A percentile compares a stretch with the other conserved stretches of the same genome.
Conservation (phyloP, 1,284 basidiomycete species). For the Papiliotrema laurentii region DNA sequence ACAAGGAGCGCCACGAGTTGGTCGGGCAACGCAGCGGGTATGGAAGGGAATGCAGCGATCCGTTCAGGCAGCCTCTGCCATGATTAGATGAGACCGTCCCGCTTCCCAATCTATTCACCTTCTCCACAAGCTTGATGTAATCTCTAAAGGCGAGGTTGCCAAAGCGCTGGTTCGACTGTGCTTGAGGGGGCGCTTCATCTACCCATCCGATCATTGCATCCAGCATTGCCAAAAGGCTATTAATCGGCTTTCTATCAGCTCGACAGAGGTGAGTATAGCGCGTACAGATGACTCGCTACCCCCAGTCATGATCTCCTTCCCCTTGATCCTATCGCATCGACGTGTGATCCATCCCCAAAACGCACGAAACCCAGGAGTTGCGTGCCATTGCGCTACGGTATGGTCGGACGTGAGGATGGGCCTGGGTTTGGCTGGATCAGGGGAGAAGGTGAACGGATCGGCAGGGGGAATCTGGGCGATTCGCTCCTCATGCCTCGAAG, state of each 20-base stretch:
- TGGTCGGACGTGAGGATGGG: conserved; percentile 54
- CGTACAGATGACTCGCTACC: conserved; percentile 28
- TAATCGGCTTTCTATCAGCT: conserved; percentile 16
- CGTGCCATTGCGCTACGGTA: conserved; percentile 65
- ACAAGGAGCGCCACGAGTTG: conserved; percentile 62
- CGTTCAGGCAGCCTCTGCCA: conserved; percentile 60
- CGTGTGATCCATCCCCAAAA: conserved; percentile 68
- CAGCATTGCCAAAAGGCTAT: conserved; percentile 56
- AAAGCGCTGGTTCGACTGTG: conserved; percentile 77
- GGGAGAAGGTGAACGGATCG: background rate
- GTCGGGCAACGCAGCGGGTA: conserved; percentile 52
- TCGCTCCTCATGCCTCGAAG: too few relatives aligned
- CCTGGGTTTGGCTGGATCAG: conserved; percentile 10
- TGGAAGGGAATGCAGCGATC: conserved; percentile 53
- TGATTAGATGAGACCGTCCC: background rate
- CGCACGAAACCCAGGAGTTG: conserved; percentile 63
- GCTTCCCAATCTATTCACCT: conserved; percentile 53
- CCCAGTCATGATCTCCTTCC: conserved; percentile 46
- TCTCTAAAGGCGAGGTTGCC: conserved; percentile 89
- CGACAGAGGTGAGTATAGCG: conserved; percentile 21
- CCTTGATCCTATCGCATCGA: conserved; percentile 69
- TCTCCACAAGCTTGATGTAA: conserved; percentile 75
- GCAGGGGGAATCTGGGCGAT: too few relatives aligned
- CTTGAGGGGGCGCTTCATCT: conserved; percentile 69
- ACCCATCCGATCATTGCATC: conserved; percentile 73